Base-by-base conservation (phyloP, 208 protist genomes). In the Trichomonas vaginalis region DNA sequence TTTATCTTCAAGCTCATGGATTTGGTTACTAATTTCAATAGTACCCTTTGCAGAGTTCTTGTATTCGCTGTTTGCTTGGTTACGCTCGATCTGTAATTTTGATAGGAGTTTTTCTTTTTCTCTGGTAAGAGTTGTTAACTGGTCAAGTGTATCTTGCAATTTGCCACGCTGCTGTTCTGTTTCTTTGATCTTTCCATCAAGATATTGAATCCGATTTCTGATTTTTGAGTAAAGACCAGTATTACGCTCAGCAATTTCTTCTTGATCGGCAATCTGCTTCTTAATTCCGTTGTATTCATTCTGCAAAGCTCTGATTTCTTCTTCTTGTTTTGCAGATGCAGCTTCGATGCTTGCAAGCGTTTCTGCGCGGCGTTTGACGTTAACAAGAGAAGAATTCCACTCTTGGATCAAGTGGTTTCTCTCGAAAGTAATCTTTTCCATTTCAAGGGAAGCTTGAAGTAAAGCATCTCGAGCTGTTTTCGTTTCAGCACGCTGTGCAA, bases 21-120 rank as follows among this genome's bases (percentile, higher is more conserved):
- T 92, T 47, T 92, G 40, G n/a, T 92, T 92, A 39, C 86, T 92
- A 32, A 92, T 92, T 92, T 92, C 86, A 47, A 51, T 92, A 39
- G 86, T 40, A 39, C 86, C 86, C 37, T 92, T 92, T 37, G 17
- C 15, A 10, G 86, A 92, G 42, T 92, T 42, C 27, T 35, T 40
- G n/a, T 48, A 92, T 92, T 56, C 40, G 27, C 27, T 56, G 17
- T 92, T 92, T 0, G 86, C 86, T 9, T 92, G 42, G 37, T 92
- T 92, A 35, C 42, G 23, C 39, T 92, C 86, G 45, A 92, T 92
- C n/a, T 48, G 45, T 39, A 92, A 51, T 51, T 92, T 92, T 17
- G 86, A 92, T 35, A 92, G 35, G 3, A 45, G 0, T 27, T 42
- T 40, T 51, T 92, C 86, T 51, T 92, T 92, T 32, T 92, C 35